Conservation (phyloP, 345 rosid species). For the Gossypium herbaceum region DNA sequence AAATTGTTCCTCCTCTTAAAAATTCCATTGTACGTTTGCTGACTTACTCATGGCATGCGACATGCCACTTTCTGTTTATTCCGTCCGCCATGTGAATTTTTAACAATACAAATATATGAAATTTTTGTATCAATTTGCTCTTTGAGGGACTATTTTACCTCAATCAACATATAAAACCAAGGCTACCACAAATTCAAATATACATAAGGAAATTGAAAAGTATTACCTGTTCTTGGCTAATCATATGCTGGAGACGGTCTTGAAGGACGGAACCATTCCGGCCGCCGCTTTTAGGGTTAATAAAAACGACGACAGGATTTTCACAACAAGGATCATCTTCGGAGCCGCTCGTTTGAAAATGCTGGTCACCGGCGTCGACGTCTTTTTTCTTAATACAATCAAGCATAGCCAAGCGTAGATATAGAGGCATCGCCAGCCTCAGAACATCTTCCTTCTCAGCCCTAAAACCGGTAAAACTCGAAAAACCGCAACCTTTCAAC, state of each 20-base stretch:
- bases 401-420: constrained; percentile 61
- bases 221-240: constrained; percentile 71
- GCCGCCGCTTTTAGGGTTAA: constrained; percentile 83
- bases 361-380: constrained; percentile 25
- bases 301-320: constrained; percentile 70
- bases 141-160: background rate
- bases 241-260: constrained; percentile 61
- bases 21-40: no score
- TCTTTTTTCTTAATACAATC: constrained; percentile 55
- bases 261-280: constrained; percentile 72
- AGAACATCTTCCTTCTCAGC: constrained; percentile 63
- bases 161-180: background rate
- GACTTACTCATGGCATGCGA: no score
- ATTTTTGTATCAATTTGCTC: no score
- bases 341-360: constrained; percentile 6
- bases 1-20: no score
- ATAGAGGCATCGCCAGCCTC: constrained; percentile 57
- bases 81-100: no score
- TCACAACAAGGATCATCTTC: constrained; percentile 31
- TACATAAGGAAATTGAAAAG: background rate
- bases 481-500: constrained; percentile 51
- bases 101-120: no score
- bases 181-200: background rate
- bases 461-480: constrained; percentile 61
- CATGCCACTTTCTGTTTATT: no score